A percentile compares a stretch with the other conserved stretches of the same genome.
These are phyloP conservation scores for Globisporangium megalacanthum DNA, from an alignment of 352 stramenopile species.

Conservation along the genomic window DNA sequence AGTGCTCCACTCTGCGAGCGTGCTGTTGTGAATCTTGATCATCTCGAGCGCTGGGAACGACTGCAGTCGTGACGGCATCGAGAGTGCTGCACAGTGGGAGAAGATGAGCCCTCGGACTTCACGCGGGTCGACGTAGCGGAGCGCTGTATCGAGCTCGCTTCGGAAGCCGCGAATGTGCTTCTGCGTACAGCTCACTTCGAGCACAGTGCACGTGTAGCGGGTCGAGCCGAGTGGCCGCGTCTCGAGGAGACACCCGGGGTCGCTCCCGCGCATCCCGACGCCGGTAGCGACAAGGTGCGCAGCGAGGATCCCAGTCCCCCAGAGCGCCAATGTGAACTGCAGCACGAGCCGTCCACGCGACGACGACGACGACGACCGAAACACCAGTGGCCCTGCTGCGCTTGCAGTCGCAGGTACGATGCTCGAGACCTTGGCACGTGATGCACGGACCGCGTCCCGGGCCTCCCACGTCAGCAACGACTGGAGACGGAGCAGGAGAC, in stretches of 20 bases:
- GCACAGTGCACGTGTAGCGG: slow-evolving; percentile 11
- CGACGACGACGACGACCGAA: too few species aligned
- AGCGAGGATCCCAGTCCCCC: background rate
- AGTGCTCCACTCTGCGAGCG: slow-evolving; percentile 12
- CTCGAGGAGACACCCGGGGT: slow-evolving; percentile 9
- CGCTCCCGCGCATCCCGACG: background rate
- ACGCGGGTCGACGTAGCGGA: background rate
- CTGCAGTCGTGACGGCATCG: slow-evolving; percentile 7
- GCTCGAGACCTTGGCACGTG: too few species aligned
- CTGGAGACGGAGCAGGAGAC: too few species aligned
- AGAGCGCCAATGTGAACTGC: background rate
- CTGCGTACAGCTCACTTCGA: slow-evolving; percentile 18
- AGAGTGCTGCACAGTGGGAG: slow-evolving; percentile 15
- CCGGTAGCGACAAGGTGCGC: background rate
- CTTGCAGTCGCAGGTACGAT: too few species aligned
- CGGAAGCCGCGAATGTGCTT: background rate
- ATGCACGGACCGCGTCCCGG: slow-evolving; percentile 2
- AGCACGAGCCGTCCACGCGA: too few species aligned
- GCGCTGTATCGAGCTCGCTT: slow-evolving; percentile 1
- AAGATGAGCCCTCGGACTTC: slow-evolving; percentile 10
- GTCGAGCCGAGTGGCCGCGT: slow-evolving; percentile 12
- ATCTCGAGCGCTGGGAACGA: background rate
- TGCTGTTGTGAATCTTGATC: slow-evolving; percentile 18
- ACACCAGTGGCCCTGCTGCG: too few species aligned
- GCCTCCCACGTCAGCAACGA: slow-evolving; percentile 1